Conservation (phyloP, 306 rosid genomes). For the Astragalus glycyphyllos region DNA sequence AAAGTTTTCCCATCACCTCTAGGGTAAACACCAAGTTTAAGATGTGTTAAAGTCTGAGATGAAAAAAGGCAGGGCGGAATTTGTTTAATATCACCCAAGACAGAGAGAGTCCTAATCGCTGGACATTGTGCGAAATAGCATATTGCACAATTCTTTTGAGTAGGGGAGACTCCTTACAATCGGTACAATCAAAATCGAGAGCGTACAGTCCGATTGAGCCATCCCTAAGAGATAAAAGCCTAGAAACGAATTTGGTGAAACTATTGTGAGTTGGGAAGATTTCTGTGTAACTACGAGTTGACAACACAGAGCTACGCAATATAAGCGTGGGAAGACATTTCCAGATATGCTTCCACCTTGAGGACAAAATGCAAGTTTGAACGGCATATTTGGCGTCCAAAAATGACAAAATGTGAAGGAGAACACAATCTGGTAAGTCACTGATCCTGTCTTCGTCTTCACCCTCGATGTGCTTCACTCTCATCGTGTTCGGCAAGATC, state of each 20-base stretch:
- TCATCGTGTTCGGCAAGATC: neutral
- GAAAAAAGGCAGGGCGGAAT: constrained; percentile 7
- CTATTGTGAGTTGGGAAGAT: neutral
- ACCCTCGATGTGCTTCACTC: neutral
- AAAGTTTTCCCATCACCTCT: neutral
- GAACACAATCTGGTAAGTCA: constrained; percentile 32
- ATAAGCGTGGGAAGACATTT: constrained; percentile 8
- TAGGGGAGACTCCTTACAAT: neutral
- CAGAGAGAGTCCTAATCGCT: neutral
- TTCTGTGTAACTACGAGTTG: no score
- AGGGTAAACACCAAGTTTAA: constrained; percentile 9
- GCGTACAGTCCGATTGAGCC: neutral
- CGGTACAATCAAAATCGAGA: neutral
- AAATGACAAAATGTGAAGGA: constrained; percentile 34
- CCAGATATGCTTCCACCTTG: constrained; percentile 33
- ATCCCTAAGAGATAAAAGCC: constrained; percentile 17
- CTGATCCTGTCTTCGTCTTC: constrained; percentile 28
- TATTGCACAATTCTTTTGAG: constrained; percentile 18
- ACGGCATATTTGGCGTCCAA: constrained; percentile 19
- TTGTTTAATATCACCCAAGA: neutral
- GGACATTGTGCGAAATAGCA: constrained; percentile 37
- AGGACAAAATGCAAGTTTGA: constrained; percentile 31
- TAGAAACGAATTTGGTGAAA: constrained; percentile 36
- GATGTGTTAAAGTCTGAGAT: constrained; percentile 32
- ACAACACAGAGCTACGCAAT: neutral